Conservation (phyloP, 345 rosid genomes). For the Arabis hirsuta region DNA sequence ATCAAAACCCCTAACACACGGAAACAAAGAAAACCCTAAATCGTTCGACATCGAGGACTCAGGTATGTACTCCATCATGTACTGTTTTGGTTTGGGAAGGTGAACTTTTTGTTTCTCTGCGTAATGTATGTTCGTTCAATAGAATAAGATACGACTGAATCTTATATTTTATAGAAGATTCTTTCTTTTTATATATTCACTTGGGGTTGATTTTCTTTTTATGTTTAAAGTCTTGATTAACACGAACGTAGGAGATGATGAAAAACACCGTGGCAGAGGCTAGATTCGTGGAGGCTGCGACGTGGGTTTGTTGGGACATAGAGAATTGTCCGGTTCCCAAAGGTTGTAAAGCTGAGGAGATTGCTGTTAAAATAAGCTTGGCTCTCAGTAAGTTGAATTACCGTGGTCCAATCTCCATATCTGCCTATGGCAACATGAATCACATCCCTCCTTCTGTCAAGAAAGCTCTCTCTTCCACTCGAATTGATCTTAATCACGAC, state of each 20-base stretch:
- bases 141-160: no score
- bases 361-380: background rate
- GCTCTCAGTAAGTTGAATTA: background rate
- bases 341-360: background rate
- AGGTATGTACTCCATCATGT: no score
- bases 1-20: no score
- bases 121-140: no score
- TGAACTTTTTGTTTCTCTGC: no score
- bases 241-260: background rate
- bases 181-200: background rate
- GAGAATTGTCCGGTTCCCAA: background rate
- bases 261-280: background rate
- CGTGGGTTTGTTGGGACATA: constrained; percentile 8
- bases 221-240: background rate
- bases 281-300: background rate
- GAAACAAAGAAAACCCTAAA: no score
- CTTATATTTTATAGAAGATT: no score
- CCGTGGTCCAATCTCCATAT: constrained; percentile 5
- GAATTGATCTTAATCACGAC: background rate
- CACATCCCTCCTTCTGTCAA: background rate
- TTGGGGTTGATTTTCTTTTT: background rate
- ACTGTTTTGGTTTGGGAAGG: no score
- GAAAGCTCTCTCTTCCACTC: background rate
- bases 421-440: constrained; percentile 13
- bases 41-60: no score